Evolutionary conservation across 1,139 yeast genomes (phyloP).

Genomic region (Candida tetrigidarum): DNA sequence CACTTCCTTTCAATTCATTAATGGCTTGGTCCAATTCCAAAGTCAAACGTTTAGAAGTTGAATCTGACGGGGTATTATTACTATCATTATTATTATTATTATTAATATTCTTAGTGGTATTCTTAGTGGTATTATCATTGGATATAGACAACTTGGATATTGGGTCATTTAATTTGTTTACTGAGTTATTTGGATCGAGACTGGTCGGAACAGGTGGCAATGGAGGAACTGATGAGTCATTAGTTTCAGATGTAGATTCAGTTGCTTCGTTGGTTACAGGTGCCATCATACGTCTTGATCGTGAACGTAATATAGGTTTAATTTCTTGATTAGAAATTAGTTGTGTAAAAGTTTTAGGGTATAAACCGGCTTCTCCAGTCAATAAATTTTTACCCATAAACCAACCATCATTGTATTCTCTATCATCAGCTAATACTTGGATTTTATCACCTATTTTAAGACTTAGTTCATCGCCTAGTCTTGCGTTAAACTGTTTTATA

Average conservation of each 20-base stretch:
- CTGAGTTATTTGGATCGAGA: constrained; percentile 10
- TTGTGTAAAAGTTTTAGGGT: constrained; percentile 85
- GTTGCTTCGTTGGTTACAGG: constrained; percentile 12
- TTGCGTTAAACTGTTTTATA: constrained; percentile 82
- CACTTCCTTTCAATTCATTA: constrained; percentile 69
- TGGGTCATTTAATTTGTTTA: constrained; percentile 9
- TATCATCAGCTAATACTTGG: constrained; percentile 89
- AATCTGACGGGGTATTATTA: no score
- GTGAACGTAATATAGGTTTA: constrained; percentile 51
- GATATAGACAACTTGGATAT: constrained; percentile 8
- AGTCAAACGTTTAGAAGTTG: no score
- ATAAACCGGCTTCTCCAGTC: constrained; percentile 78
- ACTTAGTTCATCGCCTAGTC: constrained; percentile 88
- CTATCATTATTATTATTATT: no score
- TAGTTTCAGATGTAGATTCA: neutral
- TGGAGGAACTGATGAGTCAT: no score
- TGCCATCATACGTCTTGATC: constrained; percentile 56
- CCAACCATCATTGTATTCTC: constrained; percentile 98
- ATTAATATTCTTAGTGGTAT: constrained; percentile 27
- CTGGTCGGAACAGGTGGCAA: constrained; percentile 10
- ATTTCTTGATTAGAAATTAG: constrained; percentile 28
- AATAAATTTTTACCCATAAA: constrained; percentile 79
- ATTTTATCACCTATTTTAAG: constrained; percentile 83
- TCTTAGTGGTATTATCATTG: neutral
- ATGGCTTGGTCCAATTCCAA: constrained; percentile 90